phyloP scores from a whole-genome alignment of 2,329 filamentous ascomycete species.

The Colletotrichum zoysiae region DNA sequence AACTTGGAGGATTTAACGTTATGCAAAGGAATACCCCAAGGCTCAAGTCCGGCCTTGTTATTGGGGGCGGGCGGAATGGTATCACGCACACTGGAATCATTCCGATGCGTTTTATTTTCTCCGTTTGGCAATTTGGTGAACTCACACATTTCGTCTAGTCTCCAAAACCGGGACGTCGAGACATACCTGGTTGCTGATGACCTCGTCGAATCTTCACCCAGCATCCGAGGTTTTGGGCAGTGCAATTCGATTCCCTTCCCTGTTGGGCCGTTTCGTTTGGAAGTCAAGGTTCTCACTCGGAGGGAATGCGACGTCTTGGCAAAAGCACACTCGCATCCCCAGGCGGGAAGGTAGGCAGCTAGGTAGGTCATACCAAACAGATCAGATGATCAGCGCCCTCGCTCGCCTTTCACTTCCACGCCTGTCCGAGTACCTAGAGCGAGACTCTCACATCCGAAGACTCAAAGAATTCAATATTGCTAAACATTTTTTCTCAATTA shows the following conservation, averaged over 20 bases:
- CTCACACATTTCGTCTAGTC: constrained; percentile 8
- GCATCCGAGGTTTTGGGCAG: neutral
- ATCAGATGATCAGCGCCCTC: neutral
- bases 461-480: neutral
- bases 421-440: neutral
- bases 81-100: constrained; percentile 11
- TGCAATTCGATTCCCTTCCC: neutral
- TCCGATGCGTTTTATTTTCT: constrained; percentile 32
- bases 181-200: neutral
- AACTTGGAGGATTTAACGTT: constrained; percentile 23
- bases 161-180: neutral
- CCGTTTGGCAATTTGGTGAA: constrained; percentile 5
- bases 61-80: constrained; percentile 5
- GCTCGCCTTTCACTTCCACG: constrained; percentile 4
- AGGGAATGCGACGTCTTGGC: constrained; percentile 36
- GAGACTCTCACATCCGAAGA: neutral
- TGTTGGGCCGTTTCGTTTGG: constrained; percentile 7
- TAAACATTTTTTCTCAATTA: neutral
- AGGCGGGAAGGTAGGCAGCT: too few relatives aligned
- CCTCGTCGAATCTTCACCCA: neutral
- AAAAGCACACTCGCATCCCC: constrained; percentile 3
- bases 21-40: neutral
- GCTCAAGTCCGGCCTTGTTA: neutral
- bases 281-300: constrained; percentile 11
- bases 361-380: neutral